A percentile compares a stretch with the other conserved stretches of the same genome.
These are phyloP conservation scores for Candida sakaeoensis DNA, from an alignment of 805 yeast genomes.

Conservation along the genomic window DNA sequence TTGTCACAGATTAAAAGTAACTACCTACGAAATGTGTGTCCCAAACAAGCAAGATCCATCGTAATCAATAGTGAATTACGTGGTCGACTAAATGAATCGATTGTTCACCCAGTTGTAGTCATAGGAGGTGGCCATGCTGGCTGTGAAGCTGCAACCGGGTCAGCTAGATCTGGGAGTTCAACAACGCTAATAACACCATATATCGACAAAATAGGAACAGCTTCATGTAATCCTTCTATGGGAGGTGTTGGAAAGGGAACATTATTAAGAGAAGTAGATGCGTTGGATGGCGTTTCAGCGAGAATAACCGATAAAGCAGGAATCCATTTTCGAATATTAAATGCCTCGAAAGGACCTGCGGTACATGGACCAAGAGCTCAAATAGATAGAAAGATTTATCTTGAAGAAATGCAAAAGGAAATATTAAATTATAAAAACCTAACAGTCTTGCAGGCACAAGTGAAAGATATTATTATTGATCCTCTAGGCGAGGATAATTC, in stretches of 20 bases:
- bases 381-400: constrained; percentile 80
- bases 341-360: constrained; percentile 87
- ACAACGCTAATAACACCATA: constrained; percentile 79
- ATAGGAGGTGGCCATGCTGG: constrained; percentile 99
- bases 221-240: constrained; percentile 96
- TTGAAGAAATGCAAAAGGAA: constrained; percentile 71
- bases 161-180: constrained; percentile 76
- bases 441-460: constrained; percentile 65
- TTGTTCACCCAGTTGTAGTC: constrained; percentile 66
- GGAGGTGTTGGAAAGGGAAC: constrained; percentile 99
- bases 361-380: constrained; percentile 99
- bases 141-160: constrained; percentile 92
- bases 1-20: background rate
- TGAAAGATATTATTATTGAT: constrained; percentile 77
- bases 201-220: constrained; percentile 75
- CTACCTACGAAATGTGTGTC: background rate
- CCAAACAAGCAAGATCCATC: constrained; percentile 14
- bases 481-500: constrained; percentile 23
- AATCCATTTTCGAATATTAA: constrained; percentile 82
- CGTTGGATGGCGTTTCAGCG: constrained; percentile 89
- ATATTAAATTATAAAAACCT: constrained; percentile 55
- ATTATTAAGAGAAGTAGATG: constrained; percentile 86
- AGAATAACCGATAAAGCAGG: constrained; percentile 90
- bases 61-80: constrained; percentile 35
- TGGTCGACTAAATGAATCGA: constrained; percentile 23